A percentile compares a stretch with the other conserved stretches of the same genome.
Evolutionary conservation across 83 land plant genomes (phyloP).

Genomic region (Diphasiastrum complanatum): DNA sequence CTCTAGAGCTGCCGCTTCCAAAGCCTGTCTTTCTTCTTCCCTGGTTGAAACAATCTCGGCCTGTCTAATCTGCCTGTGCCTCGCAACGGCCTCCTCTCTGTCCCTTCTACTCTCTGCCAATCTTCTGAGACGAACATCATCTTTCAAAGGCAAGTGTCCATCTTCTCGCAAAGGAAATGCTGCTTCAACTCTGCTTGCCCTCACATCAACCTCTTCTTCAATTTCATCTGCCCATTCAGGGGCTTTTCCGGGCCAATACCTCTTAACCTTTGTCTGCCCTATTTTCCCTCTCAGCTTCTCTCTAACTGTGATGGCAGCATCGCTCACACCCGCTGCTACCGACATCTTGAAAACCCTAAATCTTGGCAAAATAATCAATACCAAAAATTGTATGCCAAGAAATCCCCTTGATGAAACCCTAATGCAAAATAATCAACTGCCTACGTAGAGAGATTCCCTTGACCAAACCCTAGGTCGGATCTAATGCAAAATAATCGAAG

Average conservation of each 20-base stretch:
- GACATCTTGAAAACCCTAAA: too few species aligned
- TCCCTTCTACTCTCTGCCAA: constrained; percentile 7
- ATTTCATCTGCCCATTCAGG: constrained; percentile 5
- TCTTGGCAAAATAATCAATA: too few species aligned
- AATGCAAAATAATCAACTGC: too few species aligned
- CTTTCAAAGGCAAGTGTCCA: neutral
- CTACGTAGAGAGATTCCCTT: too few species aligned
- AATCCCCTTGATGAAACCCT: too few species aligned
- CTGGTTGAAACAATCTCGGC: constrained; percentile 12
- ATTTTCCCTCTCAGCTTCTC: constrained; percentile 14
- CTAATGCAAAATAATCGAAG: too few species aligned
- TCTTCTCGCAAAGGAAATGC: neutral
- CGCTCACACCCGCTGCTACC: constrained; percentile 10
- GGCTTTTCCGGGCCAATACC: constrained; percentile 11
- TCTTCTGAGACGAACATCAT: constrained; percentile 7
- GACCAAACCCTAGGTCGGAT: too few species aligned
- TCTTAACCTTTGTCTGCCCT: constrained; percentile 11
- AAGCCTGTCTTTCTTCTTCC: constrained; percentile 2
- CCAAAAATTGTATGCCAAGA: too few species aligned
- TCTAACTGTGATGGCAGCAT: constrained; percentile 12
- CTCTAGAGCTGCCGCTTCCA: neutral
- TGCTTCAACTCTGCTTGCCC: neutral
- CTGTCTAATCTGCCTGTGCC: constrained; percentile 16
- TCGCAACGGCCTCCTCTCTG: constrained; percentile 9
- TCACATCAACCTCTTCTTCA: constrained; percentile 3